These are phyloP conservation scores for Annona cherimola DNA, from an alignment of 164 flowering plant genomes.

Conservation along the genomic window DNA sequence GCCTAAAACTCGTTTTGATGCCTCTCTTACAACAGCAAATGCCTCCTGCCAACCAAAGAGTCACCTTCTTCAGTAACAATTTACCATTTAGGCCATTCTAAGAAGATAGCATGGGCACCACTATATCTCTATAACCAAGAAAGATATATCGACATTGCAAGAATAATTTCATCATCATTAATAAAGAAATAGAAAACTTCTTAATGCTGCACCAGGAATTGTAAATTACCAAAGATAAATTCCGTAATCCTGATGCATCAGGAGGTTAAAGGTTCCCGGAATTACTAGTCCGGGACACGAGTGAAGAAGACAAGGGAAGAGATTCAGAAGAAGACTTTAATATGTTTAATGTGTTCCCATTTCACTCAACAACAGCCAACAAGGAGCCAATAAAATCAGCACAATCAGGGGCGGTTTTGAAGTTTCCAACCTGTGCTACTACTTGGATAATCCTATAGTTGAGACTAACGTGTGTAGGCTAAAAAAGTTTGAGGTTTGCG, in stretches of 20 bases:
- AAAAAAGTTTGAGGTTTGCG: no score
- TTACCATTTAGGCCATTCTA: not conserved
- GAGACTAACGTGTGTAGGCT: no score
- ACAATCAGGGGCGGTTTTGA: not conserved
- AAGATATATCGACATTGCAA: not conserved
- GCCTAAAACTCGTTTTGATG: slow-evolving; percentile 89
- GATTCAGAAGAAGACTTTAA: no score
- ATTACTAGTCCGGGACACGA: not conserved
- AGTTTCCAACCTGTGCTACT: not conserved
- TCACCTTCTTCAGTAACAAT: slow-evolving; percentile 13
- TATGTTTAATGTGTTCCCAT: not conserved
- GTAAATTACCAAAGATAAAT: no score
- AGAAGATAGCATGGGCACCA: not conserved
- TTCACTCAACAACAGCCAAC: not conserved
- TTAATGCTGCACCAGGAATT: not conserved
- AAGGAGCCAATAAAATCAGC: not conserved
- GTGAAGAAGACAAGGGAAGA: no score
- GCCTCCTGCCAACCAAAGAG: slow-evolving; percentile 69
- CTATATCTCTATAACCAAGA: not conserved
- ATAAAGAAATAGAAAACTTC: not conserved
- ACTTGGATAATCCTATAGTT: no score
- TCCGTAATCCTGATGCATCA: not conserved
- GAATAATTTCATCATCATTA: not conserved
- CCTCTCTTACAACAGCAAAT: slow-evolving; percentile 94
- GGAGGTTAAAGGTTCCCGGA: not conserved